A percentile compares a stretch with the other conserved stretches of the same genome.
Conservation (phyloP, 768 basidiomycete species). For the Lentinula sp. region DNA sequence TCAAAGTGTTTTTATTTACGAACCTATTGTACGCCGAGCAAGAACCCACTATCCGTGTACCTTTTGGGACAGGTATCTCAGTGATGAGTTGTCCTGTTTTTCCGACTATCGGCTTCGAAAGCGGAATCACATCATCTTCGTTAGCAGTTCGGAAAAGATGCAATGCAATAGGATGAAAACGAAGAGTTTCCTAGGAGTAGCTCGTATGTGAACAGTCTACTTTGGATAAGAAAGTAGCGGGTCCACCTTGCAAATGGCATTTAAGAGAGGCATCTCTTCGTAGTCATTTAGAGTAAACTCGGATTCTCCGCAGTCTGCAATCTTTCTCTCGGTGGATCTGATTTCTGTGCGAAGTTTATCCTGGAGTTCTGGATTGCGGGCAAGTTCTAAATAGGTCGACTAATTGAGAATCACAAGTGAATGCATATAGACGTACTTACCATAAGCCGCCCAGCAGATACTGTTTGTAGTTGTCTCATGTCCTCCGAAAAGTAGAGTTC, state of each 20-base stretch:
- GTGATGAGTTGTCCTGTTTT: slow-evolving; percentile 23
- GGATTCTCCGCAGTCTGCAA: slow-evolving; percentile 10
- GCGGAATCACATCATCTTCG: slow-evolving; percentile 37
- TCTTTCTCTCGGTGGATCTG: neutral
- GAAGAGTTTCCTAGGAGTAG: slow-evolving; percentile 34
- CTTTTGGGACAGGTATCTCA: slow-evolving; percentile 27
- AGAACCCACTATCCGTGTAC: neutral
- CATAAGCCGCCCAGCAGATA: neutral
- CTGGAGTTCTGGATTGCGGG: neutral
- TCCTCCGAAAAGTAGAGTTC: neutral
- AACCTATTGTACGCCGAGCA: neutral
- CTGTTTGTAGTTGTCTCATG: neutral
- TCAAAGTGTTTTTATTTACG: no score
- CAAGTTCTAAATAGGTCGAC: neutral
- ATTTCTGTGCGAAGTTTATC: neutral
- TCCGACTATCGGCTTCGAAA: slow-evolving; percentile 29
- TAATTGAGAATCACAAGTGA: neutral
- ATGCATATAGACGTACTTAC: neutral
- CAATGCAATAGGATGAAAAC: slow-evolving; percentile 33
- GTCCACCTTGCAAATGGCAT: slow-evolving; percentile 36
- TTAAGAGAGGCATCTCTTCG: slow-evolving; percentile 47
- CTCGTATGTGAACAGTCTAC: neutral
- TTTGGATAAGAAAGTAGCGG: neutral
- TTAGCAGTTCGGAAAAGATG: slow-evolving; percentile 33
- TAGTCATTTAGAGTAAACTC: slow-evolving; percentile 37